phyloP scores from a whole-genome alignment of 306 rosid species.

The Malus domestica region DNA sequence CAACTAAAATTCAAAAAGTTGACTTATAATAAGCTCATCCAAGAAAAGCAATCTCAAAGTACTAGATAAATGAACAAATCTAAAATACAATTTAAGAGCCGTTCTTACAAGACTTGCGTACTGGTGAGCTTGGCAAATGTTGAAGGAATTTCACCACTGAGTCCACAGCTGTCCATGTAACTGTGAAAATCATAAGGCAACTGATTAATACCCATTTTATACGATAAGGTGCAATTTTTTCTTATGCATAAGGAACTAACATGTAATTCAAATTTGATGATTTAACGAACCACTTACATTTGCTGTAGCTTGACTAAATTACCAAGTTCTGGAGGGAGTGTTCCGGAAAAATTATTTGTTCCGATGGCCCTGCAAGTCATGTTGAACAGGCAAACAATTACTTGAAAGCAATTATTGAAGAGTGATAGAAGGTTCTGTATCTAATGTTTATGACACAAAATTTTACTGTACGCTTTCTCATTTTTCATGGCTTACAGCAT shows the following conservation, averaged over 20 bases:
- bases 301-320: slow-evolving; percentile 5
- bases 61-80: background rate
- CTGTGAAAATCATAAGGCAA: background rate
- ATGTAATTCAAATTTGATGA: background rate
- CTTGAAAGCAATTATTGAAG: background rate
- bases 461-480: no score
- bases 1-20: background rate
- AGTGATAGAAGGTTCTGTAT: no score
- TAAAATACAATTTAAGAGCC: background rate
- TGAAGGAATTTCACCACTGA: slow-evolving; percentile 20
- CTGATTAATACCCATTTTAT: background rate
- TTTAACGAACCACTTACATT: slow-evolving; percentile 7
- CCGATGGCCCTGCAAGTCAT: slow-evolving; percentile 11
- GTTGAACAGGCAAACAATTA: background rate
- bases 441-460: no score
- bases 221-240: background rate
- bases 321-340: slow-evolving; percentile 24
- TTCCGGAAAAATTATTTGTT: slow-evolving; percentile 19
- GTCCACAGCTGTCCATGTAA: slow-evolving; percentile 6
- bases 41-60: background rate
- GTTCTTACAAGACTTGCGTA: slow-evolving; percentile 3
- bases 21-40: background rate
- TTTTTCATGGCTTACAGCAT: no score
- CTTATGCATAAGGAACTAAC: background rate
- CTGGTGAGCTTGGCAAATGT: slow-evolving; percentile 18